Evolutionary conservation across 768 basidiomycete genomes (phyloP).

Genomic region (Mycena epipterygia): DNA sequence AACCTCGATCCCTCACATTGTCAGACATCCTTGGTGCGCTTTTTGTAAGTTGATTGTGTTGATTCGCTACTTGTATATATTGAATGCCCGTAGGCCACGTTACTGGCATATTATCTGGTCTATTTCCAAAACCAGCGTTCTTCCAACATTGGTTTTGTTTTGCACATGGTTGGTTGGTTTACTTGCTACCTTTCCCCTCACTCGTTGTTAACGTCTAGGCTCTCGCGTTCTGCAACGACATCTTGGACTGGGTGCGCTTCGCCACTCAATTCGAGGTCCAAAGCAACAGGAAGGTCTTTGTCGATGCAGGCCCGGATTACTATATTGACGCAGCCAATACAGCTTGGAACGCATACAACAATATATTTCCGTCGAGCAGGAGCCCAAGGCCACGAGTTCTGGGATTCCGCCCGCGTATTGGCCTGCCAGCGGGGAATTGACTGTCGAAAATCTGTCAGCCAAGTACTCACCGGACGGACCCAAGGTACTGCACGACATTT

Average conservation of each 20-base stretch:
- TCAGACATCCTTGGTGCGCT: conserved; percentile 56
- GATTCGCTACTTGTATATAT: background rate
- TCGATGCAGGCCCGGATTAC: conserved; percentile 40
- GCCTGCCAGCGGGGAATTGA: conserved; percentile 60
- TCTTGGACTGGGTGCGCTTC: conserved; percentile 48
- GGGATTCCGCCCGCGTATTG: conserved; percentile 63
- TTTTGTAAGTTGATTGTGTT: conserved; percentile 49
- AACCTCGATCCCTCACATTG: background rate
- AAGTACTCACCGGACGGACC: conserved; percentile 47
- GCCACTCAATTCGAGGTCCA: conserved; percentile 46
- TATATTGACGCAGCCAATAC: conserved; percentile 47
- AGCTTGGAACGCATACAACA: conserved; percentile 39
- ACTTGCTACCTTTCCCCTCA: conserved; percentile 44
- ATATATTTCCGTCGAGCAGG: conserved; percentile 59
- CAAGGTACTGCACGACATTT: conserved; percentile 25
- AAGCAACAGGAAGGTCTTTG: conserved; percentile 38
- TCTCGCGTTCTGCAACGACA: conserved; percentile 59
- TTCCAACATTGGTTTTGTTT: conserved; percentile 50
- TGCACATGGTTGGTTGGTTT: conserved; percentile 62
- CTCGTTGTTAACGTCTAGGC: background rate
- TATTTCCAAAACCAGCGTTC: conserved; percentile 49
- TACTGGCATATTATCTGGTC: conserved; percentile 58
- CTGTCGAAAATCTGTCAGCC: conserved; percentile 58
- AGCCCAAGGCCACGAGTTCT: conserved; percentile 44
- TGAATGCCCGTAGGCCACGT: conserved; percentile 35